Conservation (phyloP, 164 flowering plant species). For the Tetrastigma voinierianum region DNA sequence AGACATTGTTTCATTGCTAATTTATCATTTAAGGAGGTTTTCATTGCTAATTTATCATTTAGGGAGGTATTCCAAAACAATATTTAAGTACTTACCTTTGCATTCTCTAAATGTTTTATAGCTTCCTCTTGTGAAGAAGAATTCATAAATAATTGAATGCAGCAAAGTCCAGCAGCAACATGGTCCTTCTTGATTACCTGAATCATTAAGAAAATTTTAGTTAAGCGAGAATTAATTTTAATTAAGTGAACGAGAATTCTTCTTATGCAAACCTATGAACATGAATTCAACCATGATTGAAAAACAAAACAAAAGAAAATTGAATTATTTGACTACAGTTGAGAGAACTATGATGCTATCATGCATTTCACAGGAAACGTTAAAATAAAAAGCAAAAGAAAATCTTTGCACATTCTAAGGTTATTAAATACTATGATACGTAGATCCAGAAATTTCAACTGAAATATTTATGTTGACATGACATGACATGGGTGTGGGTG, state of each 20-base stretch:
- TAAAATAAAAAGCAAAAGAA: background rate
- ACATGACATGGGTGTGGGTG: too few relatives aligned
- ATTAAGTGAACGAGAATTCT: background rate
- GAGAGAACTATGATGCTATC: too few relatives aligned
- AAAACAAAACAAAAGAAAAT: too few relatives aligned
- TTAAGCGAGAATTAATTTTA: background rate
- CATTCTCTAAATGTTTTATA: constrained; percentile 78
- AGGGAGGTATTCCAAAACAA: background rate
- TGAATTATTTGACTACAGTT: too few relatives aligned
- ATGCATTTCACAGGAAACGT: background rate
- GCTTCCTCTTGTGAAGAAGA: constrained; percentile 91
- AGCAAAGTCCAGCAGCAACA: constrained; percentile 97
- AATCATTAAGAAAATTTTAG: constrained; percentile 15
- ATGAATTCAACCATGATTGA: too few relatives aligned
- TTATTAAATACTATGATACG: background rate
- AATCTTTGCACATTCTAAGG: background rate
- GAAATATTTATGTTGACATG: too few relatives aligned
- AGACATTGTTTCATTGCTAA: background rate
- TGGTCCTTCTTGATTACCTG: constrained; percentile 94
- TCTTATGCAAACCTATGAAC: too few relatives aligned
- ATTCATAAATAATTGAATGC: constrained; percentile 92
- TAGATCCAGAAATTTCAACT: too few relatives aligned
- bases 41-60: background rate
- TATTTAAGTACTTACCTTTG: constrained; percentile 54
- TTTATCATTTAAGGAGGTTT: background rate